These are phyloP conservation scores for Paraglomus occultum DNA, from an alignment of 192 early-diverging fungal genomes.

Conservation along the genomic window DNA sequence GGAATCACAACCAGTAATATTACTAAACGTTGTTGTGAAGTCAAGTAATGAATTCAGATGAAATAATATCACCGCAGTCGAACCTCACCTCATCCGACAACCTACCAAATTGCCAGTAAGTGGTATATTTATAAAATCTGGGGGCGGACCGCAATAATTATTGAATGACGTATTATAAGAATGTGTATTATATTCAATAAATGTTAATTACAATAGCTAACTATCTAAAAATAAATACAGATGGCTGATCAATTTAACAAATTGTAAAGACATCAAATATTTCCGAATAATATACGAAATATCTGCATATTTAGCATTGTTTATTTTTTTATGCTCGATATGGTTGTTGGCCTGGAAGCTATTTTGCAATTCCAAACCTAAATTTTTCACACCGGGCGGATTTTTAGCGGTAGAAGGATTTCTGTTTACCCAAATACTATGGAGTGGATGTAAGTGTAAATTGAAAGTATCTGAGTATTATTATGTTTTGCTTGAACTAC, in stretches of 20 bases:
- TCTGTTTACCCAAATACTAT: constrained; percentile 15
- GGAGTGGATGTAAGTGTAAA: constrained; percentile 1
- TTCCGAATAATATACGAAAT: constrained; percentile 16
- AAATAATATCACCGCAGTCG: too few species aligned
- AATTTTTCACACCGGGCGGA: constrained; percentile 3
- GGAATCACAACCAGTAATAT: too few species aligned
- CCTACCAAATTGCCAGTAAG: too few species aligned
- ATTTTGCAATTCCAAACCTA: neutral
- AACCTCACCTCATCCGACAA: too few species aligned
- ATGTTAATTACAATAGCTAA: too few species aligned
- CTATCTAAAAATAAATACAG: neutral
- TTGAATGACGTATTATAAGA: too few species aligned
- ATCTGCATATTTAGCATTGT: constrained; percentile 11
- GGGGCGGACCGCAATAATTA: too few species aligned
- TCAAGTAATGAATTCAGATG: too few species aligned
- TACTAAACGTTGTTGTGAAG: too few species aligned
- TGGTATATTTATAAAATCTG: too few species aligned
- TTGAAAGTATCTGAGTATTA: neutral
- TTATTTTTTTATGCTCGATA: constrained; percentile 2
- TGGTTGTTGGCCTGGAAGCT: constrained; percentile 10
- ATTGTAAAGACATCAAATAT: neutral
- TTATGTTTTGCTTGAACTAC: too few species aligned
- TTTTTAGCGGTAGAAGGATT: constrained; percentile 15
- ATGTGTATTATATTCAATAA: too few species aligned
- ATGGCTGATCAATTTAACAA: neutral